Evolutionary conservation across 805 yeast genomes (phyloP).

Genomic region (Komagataella ulmi): DNA sequence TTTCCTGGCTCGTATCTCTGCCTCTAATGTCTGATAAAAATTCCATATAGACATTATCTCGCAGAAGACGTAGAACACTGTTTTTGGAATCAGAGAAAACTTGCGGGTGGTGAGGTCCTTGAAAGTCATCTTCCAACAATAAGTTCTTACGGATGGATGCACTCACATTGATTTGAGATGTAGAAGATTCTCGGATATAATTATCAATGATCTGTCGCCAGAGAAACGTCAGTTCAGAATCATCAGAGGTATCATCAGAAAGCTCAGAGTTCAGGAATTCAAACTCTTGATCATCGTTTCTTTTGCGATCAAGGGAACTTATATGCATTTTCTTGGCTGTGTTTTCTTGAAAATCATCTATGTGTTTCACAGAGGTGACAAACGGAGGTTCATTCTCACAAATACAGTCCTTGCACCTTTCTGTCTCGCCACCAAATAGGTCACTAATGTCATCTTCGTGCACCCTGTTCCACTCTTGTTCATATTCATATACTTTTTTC

Average conservation of each 20-base stretch:
- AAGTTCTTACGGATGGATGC: constrained; percentile 18
- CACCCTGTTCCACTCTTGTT: neutral
- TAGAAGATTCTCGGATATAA: constrained; percentile 28
- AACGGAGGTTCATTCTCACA: neutral
- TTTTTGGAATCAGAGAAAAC: constrained; percentile 17
- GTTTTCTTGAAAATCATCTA: neutral
- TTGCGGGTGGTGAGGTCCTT: constrained; percentile 18
- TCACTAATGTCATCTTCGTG: neutral
- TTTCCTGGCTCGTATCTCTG: neutral
- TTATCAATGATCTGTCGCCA: constrained; percentile 20
- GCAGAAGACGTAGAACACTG: constrained; percentile 15
- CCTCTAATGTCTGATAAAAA: constrained; percentile 3
- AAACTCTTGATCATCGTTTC: neutral
- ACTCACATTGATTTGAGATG: constrained; percentile 36
- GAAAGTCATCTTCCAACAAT: constrained; percentile 12
- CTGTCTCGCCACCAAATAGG: neutral
- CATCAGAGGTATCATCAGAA: neutral
- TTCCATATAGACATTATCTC: constrained; percentile 19
- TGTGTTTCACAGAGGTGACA: neutral
- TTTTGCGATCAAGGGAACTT: neutral
- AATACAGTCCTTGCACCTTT: neutral
- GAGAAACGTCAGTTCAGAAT: neutral
- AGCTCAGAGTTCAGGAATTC: neutral
- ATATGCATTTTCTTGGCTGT: neutral
- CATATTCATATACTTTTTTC: neutral